Evolutionary conservation across 2,329 filamentous ascomycete genomes (phyloP), one percentile per base, ranked within the genome.

Genomic region (Colletotrichum sp.): DNA sequence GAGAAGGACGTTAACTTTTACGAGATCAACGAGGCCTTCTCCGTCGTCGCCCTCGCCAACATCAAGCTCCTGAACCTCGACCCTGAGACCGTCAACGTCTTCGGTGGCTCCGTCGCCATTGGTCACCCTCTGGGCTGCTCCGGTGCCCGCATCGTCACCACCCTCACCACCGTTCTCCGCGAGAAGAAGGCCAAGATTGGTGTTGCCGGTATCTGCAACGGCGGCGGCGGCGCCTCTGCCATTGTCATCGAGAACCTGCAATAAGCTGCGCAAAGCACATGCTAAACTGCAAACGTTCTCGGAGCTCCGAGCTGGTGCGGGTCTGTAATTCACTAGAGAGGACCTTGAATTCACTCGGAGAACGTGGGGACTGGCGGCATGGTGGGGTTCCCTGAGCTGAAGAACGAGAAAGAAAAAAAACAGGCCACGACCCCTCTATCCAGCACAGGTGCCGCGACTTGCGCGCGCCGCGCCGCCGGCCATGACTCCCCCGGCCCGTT

Each of bases 11-110:
- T 99, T 75, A 96, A 99, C 82, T 97, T 93, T 81, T 99, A 97
- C 86, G 97, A 99, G 90, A 98, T 99, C 90, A 99, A 99, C 90
- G 97, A 99, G 90, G 97, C 97, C 57, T 99, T 99, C 90, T 97
- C 95, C 78, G 97, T 98, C 66, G 97, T 99, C 78, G 95, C 97
- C 52, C 91, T 99, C 69, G 96, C 97, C 80, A 99, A 99, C 90
- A 93, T 98, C 88, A 98, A 99, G 92, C 86, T 99, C 71, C 92
- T 99, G 55, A 90, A 90, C 77, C 88, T 99, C 73, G 89, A 90
- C 78, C 91, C 95, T 79, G 95, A 96, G 76, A 98, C 96, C 88
- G 96, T 99, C 84, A 99, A 99, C 88, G 89, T 99, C 72, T 96
- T 96, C 83, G 97, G 97, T 83, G 97, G 97, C 84, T 95, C 97